Evolutionary conservation across 1,284 basidiomycete genomes (phyloP), one percentile per base, ranked within the genome.

Genomic region (Heterobasidion occidentale): DNA sequence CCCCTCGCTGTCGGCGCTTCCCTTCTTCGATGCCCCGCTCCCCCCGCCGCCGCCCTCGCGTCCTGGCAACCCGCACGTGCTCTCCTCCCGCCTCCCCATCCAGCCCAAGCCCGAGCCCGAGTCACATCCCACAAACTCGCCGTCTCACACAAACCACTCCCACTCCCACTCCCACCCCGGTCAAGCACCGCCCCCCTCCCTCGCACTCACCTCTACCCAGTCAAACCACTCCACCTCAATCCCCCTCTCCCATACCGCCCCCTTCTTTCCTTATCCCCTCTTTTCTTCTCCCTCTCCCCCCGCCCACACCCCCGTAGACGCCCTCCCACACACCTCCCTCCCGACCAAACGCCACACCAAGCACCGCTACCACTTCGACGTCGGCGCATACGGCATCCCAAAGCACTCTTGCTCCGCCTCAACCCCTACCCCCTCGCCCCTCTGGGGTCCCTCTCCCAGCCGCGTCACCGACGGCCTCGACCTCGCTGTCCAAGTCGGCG

Each of bases 401-500:
- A 77, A 78, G 57, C 70, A 70, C 46, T 64, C 62, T 36, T 64
- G 62, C 8, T 55, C 62, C 51, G 60, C 63, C 36, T 64, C 70
- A 52, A 67, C 67, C 48, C 62, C 66, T 36, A 65, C 66, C 48
- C 64, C 42, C 17, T 60, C 55, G 47, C 63, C 53, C n/a, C 55
- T 53, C 36, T 61, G 61, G n/a, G 36, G 52, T 36, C 60, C 59
- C 20, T 44, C 55, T 17, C 55, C 49, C 19, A 56, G 52, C 15
- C 56, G 51, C 50, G 53, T 58, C 7, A 33, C 59, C 12, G 70
- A 74, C 33, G 70, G 70, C 6, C 70, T 77, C 38, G 68, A 70
- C 44, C 67, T 75, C 5, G 80, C 88, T 0, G 86, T 90, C 0
- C 87, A 90, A 65, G 86, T 93, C 8, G 91, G 90, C 53, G 90